Conservation (phyloP, 176 grass and related monocot genomes). For the Poa annua region DNA sequence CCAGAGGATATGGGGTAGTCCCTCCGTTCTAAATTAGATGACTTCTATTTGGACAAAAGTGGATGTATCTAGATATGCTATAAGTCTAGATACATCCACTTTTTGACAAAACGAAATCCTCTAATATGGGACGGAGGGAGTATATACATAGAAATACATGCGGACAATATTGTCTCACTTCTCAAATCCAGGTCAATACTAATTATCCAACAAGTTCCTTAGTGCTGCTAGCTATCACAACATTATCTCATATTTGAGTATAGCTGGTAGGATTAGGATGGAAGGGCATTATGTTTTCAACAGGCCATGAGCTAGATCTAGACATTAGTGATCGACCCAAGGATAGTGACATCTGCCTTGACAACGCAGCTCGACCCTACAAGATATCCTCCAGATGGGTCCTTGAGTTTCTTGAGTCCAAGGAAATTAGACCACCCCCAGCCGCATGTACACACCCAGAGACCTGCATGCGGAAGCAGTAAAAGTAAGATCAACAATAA, state of each 20-base stretch:
- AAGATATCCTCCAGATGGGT: background rate
- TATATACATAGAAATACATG: background rate
- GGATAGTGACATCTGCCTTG: background rate
- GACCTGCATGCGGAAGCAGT: background rate
- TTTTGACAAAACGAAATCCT: no score
- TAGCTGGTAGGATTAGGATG: background rate
- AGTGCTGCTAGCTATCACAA: background rate
- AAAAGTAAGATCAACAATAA: slow-evolving; percentile 10
- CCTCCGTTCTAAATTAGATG: no score
- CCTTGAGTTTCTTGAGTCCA: background rate
- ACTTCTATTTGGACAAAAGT: no score
- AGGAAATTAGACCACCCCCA: background rate
- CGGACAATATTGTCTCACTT: background rate
- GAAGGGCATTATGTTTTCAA: background rate
- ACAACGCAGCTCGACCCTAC: slow-evolving; percentile 7
- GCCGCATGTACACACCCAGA: background rate
- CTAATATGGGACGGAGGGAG: no score
- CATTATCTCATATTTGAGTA: slow-evolving; percentile 2
- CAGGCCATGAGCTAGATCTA: background rate
- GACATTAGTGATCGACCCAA: background rate
- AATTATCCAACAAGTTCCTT: background rate
- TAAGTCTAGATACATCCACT: no score
- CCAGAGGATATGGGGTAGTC: no score
- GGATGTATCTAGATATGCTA: no score
- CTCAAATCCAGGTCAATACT: background rate